phyloP scores from a whole-genome alignment of 2,329 filamentous ascomycete genomes.

The Pyrenophora teres region DNA sequence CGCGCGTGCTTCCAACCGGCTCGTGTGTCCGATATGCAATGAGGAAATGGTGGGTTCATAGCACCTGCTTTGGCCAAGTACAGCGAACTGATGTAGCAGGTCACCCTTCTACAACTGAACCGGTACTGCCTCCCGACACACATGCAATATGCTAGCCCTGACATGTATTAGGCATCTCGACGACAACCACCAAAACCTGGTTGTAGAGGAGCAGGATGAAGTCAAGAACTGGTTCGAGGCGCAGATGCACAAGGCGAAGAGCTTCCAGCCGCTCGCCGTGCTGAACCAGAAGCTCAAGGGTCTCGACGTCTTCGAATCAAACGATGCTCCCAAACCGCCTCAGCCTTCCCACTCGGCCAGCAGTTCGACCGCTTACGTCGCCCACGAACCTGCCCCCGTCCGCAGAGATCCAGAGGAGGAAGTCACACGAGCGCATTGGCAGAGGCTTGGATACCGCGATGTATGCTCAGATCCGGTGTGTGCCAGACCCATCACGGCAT shows the following conservation, averaged over 20 bases:
- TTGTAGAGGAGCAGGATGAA: conserved; percentile 87
- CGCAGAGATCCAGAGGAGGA: conserved; percentile 81
- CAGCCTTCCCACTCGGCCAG: conserved; percentile 37
- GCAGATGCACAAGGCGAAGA: conserved; percentile 90
- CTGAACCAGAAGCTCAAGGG: conserved; percentile 94
- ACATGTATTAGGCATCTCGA: conserved; percentile 69
- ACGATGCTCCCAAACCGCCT: conserved; percentile 65
- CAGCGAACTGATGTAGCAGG: conserved; percentile 55
- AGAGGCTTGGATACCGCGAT: conserved; percentile 74
- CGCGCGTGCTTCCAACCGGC: conserved; percentile 65
- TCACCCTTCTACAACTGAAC: conserved; percentile 92
- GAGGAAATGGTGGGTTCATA: conserved; percentile 82
- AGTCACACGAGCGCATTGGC: conserved; percentile 89
- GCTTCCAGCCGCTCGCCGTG: conserved; percentile 86
- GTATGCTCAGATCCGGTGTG: conserved; percentile 86
- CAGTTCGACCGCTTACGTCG: conserved; percentile 37
- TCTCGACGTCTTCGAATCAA: conserved; percentile 91
- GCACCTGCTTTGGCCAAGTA: conserved; percentile 11
- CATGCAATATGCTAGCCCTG: conserved; percentile 19
- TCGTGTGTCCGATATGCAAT: conserved; percentile 96
- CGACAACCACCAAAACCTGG: conserved; percentile 86
- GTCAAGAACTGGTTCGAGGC: conserved; percentile 97
- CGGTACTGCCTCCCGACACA: conserved; percentile 26
- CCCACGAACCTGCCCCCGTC: conserved; percentile 38
- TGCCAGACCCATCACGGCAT: conserved; percentile 51